These are phyloP conservation scores for Carallia pectinifolia DNA, from an alignment of 345 rosid species.

Conservation along the genomic window DNA sequence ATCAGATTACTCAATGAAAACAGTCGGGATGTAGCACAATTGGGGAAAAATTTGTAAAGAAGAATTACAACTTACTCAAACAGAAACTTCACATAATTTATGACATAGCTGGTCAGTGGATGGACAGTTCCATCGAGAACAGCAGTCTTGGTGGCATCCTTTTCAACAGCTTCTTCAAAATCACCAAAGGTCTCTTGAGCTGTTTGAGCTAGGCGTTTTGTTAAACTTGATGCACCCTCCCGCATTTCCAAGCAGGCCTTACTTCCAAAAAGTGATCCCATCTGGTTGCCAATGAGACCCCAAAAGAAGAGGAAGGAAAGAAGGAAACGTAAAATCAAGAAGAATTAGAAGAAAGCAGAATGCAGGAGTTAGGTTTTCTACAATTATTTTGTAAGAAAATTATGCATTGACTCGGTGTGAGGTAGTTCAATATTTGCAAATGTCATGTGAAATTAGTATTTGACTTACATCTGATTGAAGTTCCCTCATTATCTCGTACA, in stretches of 20 bases:
- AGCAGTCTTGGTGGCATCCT: slow-evolving; percentile 94
- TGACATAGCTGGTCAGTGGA: slow-evolving; percentile 96
- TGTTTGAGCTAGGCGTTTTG: slow-evolving; percentile 82
- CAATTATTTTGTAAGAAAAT: not conserved
- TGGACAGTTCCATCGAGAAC: slow-evolving; percentile 98
- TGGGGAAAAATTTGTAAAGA: not conserved
- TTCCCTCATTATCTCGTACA: slow-evolving; percentile 99
- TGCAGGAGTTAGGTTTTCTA: not conserved
- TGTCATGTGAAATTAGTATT: not conserved
- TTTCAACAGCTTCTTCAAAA: slow-evolving; percentile 96
- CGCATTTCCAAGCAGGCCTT: slow-evolving; percentile 76
- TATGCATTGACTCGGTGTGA: not conserved
- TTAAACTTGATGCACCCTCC: slow-evolving; percentile 65
- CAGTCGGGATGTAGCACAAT: not conserved
- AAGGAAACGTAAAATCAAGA: not conserved
- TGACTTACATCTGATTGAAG: slow-evolving; percentile 77
- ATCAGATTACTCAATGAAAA: not conserved
- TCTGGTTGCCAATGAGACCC: slow-evolving; percentile 35
- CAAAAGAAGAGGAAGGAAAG: not conserved
- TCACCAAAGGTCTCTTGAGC: slow-evolving; percentile 92
- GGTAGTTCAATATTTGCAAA: slow-evolving; percentile 2
- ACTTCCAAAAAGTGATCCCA: slow-evolving; percentile 58
- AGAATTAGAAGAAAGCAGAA: not conserved
- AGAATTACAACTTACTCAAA: slow-evolving; percentile 66
- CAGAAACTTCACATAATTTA: slow-evolving; percentile 88